Evolutionary conservation across 2,329 filamentous ascomycete genomes (phyloP), one percentile per base, ranked within the genome.

Genomic region (Xylariaceae sp.): DNA sequence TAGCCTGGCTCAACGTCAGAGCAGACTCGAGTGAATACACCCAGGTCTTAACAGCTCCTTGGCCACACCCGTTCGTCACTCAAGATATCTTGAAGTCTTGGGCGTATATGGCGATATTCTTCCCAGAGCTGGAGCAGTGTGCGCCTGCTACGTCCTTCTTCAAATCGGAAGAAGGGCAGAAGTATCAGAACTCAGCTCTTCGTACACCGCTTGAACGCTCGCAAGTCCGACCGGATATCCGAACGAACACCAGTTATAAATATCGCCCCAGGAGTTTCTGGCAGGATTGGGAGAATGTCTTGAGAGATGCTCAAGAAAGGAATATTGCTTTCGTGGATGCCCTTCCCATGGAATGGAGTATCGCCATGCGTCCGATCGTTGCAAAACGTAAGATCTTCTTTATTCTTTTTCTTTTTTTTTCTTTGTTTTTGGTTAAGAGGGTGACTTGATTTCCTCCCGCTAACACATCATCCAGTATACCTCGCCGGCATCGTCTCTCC

Each of bases 401-500:
- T 9, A 5, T 26, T 9, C 7, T 6, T 19, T 40, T 34, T 47
- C 19, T 19, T 26, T 9, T 7, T 6, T 19, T 40, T 34, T 19
- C 1, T 1, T 19, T 19, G 19, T 19, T 19, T 19, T 19, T 19
- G 1, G 19, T 19, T 19, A 19, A 19, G 37, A 11, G 27, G 19
- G 8, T 43, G 7, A 4, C 4, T 8, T 37, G 8, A 2, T 3
- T 2, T 31, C n/a, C 31, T 12, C 26, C 26, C 11, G 27, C 40
- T 39, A 39, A 42, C 11, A 51, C 4, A 1, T 35, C 27, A 34
- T 43, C 29, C 47, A 74, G 72, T 78, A 8, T 78, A 76, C 64
- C 72, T 72, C 58, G 72, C 73, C 12, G 76, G 76, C 48, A 64
- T 78, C 37, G 70, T 79, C 50, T 64, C 63, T 2, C 66, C 67